Evolutionary conservation across 257 asterid species (phyloP).

Genomic region (Salvia splendens): DNA sequence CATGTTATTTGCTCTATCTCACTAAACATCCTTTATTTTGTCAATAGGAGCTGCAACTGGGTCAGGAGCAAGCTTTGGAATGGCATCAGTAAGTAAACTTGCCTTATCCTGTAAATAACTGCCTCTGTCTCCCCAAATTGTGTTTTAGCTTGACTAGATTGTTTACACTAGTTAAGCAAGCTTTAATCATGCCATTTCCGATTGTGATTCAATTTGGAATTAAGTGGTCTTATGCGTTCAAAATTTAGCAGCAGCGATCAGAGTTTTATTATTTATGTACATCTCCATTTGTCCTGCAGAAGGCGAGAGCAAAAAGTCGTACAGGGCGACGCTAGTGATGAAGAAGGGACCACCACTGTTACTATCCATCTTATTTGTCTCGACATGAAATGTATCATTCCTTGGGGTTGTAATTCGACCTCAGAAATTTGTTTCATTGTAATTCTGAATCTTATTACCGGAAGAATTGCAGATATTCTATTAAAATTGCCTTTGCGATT

Average conservation of each 20-base stretch:
- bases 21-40: slow-evolving; percentile 29
- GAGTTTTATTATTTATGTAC: background rate
- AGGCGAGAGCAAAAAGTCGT: slow-evolving; percentile 71
- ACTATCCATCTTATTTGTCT: slow-evolving; percentile 9
- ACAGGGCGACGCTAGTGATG: slow-evolving; percentile 58
- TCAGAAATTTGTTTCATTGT: slow-evolving; percentile 1
- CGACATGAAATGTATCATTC: slow-evolving; percentile 8
- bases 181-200: background rate
- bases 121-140: background rate
- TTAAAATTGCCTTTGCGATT: background rate
- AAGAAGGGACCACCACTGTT: slow-evolving; percentile 11
- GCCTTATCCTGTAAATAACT: background rate
- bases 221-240: background rate
- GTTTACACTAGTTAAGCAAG: background rate
- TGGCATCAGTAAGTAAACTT: slow-evolving; percentile 64
- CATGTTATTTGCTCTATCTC: slow-evolving; percentile 16
- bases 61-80: slow-evolving; percentile 87
- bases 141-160: background rate
- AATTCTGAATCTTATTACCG: background rate
- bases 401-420: too few species aligned
- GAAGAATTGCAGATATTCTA: slow-evolving; percentile 5
- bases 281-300: slow-evolving; percentile 48
- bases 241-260: background rate
- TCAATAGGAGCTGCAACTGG: slow-evolving; percentile 69
- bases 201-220: background rate